A percentile compares a stretch with the other conserved stretches of the same genome.
These are phyloP conservation scores for Ustanciosporium gigantosporum DNA, from an alignment of 1,284 basidiomycete genomes.

Conservation along the genomic window DNA sequence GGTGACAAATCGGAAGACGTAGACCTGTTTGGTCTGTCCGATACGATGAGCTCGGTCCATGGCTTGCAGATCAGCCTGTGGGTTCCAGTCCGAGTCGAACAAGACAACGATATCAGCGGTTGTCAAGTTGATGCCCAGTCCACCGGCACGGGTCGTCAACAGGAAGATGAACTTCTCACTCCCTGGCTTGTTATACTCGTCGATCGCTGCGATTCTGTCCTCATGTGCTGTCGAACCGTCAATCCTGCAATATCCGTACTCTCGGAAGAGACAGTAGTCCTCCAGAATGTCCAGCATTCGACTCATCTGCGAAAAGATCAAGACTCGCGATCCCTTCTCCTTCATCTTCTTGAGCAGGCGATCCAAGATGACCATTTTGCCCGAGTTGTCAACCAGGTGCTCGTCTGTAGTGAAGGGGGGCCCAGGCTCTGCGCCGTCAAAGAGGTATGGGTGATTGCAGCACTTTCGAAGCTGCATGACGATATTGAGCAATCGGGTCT, in stretches of 20 bases:
- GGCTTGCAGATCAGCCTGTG: slow-evolving; percentile 96
- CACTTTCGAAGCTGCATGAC: slow-evolving; percentile 85
- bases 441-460: slow-evolving; percentile 69
- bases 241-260: slow-evolving; percentile 87
- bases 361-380: slow-evolving; percentile 97
- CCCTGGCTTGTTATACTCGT: slow-evolving; percentile 94
- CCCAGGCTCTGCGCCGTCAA: slow-evolving; percentile 74
- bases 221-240: slow-evolving; percentile 95
- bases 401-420: slow-evolving; percentile 98
- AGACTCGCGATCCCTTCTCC: slow-evolving; percentile 86
- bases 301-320: slow-evolving; percentile 99
- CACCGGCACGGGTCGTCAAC: slow-evolving; percentile 96
- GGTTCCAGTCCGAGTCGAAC: slow-evolving; percentile 99
- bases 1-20: slow-evolving; percentile 96
- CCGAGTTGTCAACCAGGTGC: slow-evolving; percentile 89
- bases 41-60: slow-evolving; percentile 99
- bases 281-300: slow-evolving; percentile 92
- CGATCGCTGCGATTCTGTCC: slow-evolving; percentile 91
- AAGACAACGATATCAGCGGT: slow-evolving; percentile 92
- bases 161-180: slow-evolving; percentile 97
- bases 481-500: slow-evolving; percentile 96
- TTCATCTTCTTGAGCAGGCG: slow-evolving; percentile 84
- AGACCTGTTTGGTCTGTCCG: slow-evolving; percentile 97
- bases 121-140: slow-evolving; percentile 94
- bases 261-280: slow-evolving; percentile 93